Base-by-base conservation (phyloP, 768 basidiomycete genomes). In the Pleurotus giganteus region DNA sequence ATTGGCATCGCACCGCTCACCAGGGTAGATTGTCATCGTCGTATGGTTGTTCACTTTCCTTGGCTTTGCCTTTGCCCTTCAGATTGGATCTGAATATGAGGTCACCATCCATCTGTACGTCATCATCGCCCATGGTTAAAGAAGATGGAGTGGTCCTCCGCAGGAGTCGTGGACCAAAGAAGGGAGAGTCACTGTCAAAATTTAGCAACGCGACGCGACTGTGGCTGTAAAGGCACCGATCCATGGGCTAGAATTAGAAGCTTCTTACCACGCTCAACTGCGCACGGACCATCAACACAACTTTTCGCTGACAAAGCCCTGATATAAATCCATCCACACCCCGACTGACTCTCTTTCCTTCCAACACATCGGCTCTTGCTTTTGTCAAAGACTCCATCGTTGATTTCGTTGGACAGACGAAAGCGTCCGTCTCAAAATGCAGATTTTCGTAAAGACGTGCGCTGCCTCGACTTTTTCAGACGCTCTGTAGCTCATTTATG, bases 381-480 rank as follows among this genome's bases (percentile, higher is more conserved):
- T 86, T 88, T 78, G 84, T 92, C 88, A 73, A 93, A 84, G 91
- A 94, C 89, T 93, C 91, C 91, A 94, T 73, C 90, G 84, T 84
- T 85, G 61, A 82, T 60, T 65, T 85, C 86, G 89, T 84, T 93
- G 91, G 91, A 93, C 74, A 93, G 91, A 89, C 86, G 74, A 71
- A 79, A 74, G 88, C 86, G 76, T 85, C 82, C 79, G 75, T 63
- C 65, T 64, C 63, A 79, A 74, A 65, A 96, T 97, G 94, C 94
- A 97, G 78, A 98, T 97, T 71, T 98, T 98, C 76, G 95, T 98
- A 56, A 98, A 94, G 78, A 94, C 93, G 91, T 91, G 64, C 27
- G 54, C 9, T 41, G 31, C 37, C 17, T 4, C 24, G 21, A n/a
- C 29, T 17, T 55, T 32, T 57, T 9, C 45, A 61, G 29, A 53